A percentile compares a stretch with the other conserved stretches of the same genome.
These are phyloP conservation scores for Xerocomellus amylosporus DNA, from an alignment of 768 basidiomycete genomes.

Conservation along the genomic window DNA sequence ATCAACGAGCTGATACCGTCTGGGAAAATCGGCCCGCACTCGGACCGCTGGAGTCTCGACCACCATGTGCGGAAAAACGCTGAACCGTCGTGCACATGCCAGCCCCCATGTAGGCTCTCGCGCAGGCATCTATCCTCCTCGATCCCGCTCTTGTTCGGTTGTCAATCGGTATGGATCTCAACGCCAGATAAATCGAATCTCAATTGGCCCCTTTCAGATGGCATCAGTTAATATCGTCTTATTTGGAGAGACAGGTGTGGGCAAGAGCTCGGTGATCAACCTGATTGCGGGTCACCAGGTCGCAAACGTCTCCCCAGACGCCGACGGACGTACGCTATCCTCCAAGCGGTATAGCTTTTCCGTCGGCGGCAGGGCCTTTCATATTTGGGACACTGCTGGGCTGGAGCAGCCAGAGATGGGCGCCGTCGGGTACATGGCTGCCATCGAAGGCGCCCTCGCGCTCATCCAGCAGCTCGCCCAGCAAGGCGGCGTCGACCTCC, in stretches of 20 bases:
- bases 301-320: conserved; percentile 21
- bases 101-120: neutral
- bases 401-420: conserved; percentile 28
- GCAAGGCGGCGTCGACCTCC: conserved; percentile 37
- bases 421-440: conserved; percentile 21
- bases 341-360: conserved; percentile 24
- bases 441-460: conserved; percentile 25
- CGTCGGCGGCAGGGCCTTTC: conserved; percentile 13
- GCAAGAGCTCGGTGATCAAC: conserved; percentile 33
- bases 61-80: too few relatives aligned
- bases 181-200: neutral
- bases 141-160: neutral
- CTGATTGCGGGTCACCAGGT: conserved; percentile 23
- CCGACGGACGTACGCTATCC: conserved; percentile 35
- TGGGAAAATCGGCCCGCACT: conserved; percentile 13
- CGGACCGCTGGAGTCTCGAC: neutral
- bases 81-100: too few relatives aligned
- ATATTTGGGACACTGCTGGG: conserved; percentile 34
- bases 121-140: conserved; percentile 2
- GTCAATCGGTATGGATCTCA: conserved; percentile 7
- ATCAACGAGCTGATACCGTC: neutral
- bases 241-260: conserved; percentile 42
- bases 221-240: conserved; percentile 36
- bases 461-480: conserved; percentile 35
- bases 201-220: conserved; percentile 4